Base-by-base conservation (phyloP, 2,329 filamentous ascomycete species). In the Aspergillus uvarum region DNA sequence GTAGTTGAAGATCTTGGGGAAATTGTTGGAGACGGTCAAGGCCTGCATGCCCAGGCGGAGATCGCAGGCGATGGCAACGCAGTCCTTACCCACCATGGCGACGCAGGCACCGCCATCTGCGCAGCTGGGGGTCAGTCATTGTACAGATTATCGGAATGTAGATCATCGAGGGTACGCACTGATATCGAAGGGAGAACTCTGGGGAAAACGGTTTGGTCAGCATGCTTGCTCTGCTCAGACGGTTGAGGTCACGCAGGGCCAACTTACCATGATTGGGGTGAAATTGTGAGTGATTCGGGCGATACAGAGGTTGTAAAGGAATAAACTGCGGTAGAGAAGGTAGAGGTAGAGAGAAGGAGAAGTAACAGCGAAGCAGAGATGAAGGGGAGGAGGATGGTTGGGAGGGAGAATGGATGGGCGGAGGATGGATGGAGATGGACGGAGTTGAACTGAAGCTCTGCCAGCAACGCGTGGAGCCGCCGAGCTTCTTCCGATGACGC, bases 51-150 rank as follows among this genome's bases (percentile, higher is more conserved):
- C 95, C 68, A 99, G 91, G 66, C 95, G 94, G 68, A 99, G 91
- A 81, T 99, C 95, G 84, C 95, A 99, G 77, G 95, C 95, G 76
- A 99, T 98, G 80, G 95, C 95, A 63, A 99, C 95, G 80, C 95
- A 99, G 87, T 98, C 93, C 82, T 99, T 98, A 83, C 95, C 95
- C 67, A 96, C 93, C 95, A 98, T 98, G 80, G 94, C 94, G 68
- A 98, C 92, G 81, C 90, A 94, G 82, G 94, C 94, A 78, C 94
- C 94, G 82, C 94, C 94, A 79, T 89, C 86, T 87, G 66, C 58
- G 50, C 49, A 55, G 38, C 32, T 21, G 10, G 29, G 29, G 19
- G 38, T 66, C 59, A 64, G 51, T 59, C 38, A 47, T 47, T 48
- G 16, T 26, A 32, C 44, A 35, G 22, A 50, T 47, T 31, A 51